Evolutionary conservation across 768 basidiomycete species (phyloP).

Genomic region (Boletus rubroflammeus): DNA sequence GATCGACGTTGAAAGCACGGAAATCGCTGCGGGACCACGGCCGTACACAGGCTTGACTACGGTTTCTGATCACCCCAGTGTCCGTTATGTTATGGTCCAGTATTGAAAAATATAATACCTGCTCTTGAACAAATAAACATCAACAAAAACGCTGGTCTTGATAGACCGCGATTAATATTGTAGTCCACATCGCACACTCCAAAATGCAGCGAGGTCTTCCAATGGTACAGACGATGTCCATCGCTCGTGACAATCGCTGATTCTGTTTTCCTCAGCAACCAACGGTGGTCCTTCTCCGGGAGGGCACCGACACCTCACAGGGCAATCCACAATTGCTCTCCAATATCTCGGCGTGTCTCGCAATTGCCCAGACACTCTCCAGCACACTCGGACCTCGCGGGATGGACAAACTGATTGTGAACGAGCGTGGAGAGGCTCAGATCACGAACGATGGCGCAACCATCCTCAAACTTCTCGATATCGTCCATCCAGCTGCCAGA

Average conservation of each 20-base stretch:
- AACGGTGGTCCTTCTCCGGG: slow-evolving; percentile 91
- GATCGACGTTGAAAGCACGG: slow-evolving; percentile 34
- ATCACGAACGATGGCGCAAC: slow-evolving; percentile 99
- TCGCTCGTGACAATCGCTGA: slow-evolving; percentile 9
- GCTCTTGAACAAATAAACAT: slow-evolving; percentile 17
- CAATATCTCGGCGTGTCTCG: slow-evolving; percentile 95
- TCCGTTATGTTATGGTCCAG: background rate
- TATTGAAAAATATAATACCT: background rate
- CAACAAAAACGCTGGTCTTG: slow-evolving; percentile 8
- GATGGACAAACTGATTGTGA: slow-evolving; percentile 98
- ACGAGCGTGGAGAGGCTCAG: slow-evolving; percentile 90
- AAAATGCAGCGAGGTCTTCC: slow-evolving; percentile 85
- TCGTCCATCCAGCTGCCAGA: slow-evolving; percentile 95
- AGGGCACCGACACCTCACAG: slow-evolving; percentile 95
- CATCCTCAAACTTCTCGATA: slow-evolving; percentile 94
- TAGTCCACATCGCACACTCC: slow-evolving; percentile 12
- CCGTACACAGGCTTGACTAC: slow-evolving; percentile 5
- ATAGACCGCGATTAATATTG: slow-evolving; percentile 1
- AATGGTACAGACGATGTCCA: slow-evolving; percentile 48
- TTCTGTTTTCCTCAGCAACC: slow-evolving; percentile 67
- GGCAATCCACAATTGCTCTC: slow-evolving; percentile 89
- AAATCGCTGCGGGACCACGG: slow-evolving; percentile 24
- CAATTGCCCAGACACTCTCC: slow-evolving; percentile 86
- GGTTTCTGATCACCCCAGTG: background rate
- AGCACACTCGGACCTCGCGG: slow-evolving; percentile 97